phyloP scores from a whole-genome alignment of 2,329 filamentous ascomycete genomes.

The Drechslerella coelobrocha region DNA sequence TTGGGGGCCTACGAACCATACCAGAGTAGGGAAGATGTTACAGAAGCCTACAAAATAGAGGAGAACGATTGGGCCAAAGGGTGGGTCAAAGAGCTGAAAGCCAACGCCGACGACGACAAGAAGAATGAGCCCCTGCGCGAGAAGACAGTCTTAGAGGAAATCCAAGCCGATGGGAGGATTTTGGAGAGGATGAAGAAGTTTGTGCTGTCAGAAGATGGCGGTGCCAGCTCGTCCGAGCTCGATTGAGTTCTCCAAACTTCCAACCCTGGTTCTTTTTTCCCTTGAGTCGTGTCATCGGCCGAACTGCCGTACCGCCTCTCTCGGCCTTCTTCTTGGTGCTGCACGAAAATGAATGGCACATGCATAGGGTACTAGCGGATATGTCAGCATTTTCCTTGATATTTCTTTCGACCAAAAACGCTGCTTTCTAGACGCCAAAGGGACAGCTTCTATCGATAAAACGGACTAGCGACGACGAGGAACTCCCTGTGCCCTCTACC shows the following conservation, averaged over 20 bases:
- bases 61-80: constrained; percentile 49
- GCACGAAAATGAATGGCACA: no score
- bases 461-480: constrained; percentile 3
- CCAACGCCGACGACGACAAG: constrained; percentile 31
- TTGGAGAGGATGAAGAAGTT: constrained; percentile 50
- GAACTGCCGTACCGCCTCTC: no score
- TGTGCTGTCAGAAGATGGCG: constrained; percentile 39
- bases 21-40: constrained; percentile 54
- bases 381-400: neutral
- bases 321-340: no score
- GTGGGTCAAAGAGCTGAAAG: constrained; percentile 31
- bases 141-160: constrained; percentile 41
- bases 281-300: constrained; percentile 1
- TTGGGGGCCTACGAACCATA: constrained; percentile 66
- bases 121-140: constrained; percentile 48
- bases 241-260: constrained; percentile 24
- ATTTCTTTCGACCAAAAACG: neutral
- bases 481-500: constrained; percentile 16
- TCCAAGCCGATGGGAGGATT: constrained; percentile 47
- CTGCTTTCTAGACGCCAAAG: constrained; percentile 38
- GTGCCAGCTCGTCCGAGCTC: constrained; percentile 25
- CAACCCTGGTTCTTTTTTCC: neutral
- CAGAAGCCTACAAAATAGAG: constrained; percentile 36
- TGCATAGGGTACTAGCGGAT: neutral
- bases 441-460: constrained; percentile 42